Conservation (phyloP, 148 eudicot species). For the Chenopodium formosanum region DNA sequence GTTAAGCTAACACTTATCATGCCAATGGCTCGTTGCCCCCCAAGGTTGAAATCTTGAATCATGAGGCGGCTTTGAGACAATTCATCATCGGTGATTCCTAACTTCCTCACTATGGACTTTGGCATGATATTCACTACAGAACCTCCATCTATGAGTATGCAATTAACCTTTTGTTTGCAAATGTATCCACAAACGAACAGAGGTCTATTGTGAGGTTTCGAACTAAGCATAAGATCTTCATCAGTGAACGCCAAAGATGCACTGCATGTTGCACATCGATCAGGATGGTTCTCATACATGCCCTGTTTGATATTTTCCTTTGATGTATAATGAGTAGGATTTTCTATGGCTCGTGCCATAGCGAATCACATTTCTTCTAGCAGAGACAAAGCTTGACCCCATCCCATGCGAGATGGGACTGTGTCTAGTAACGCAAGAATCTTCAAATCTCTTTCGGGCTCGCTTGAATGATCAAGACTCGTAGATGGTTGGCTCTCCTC, state of each 20-base stretch:
- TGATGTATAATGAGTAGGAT: background rate
- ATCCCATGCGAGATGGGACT: background rate
- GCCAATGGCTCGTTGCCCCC: background rate
- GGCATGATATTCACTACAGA: slow-evolving; percentile 6
- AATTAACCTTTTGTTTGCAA: background rate
- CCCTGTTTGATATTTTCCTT: background rate
- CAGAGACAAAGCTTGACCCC: background rate
- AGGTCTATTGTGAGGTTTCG: background rate
- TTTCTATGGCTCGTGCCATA: background rate
- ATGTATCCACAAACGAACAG: background rate
- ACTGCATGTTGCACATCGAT: background rate
- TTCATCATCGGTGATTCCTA: background rate
- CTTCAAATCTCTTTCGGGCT: background rate
- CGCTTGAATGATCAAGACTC: background rate
- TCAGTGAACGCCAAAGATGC: background rate
- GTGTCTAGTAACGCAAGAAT: background rate
- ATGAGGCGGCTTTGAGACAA: background rate
- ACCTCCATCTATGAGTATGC: background rate
- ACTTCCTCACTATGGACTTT: background rate
- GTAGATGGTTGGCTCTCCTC: background rate
- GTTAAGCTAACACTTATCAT: background rate
- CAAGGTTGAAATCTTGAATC: slow-evolving; percentile 1
- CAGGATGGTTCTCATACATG: background rate
- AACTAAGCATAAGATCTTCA: background rate
- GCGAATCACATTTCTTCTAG: background rate